These are phyloP conservation scores for Phaeosphaeriaceae sp. DNA, from an alignment of 2,329 filamentous ascomycete species.

Conservation along the genomic window DNA sequence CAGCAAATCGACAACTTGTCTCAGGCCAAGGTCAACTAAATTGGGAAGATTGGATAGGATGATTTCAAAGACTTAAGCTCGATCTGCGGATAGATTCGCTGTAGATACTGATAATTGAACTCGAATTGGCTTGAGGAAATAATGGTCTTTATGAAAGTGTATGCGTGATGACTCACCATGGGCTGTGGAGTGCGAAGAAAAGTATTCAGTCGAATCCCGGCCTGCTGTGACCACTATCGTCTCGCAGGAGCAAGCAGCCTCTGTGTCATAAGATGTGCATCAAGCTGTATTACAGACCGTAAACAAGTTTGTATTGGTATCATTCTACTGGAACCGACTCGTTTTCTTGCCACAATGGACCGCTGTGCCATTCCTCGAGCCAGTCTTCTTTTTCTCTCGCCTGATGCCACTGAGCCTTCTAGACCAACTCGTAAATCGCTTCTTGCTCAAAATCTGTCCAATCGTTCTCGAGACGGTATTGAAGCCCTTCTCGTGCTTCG, in stretches of 20 bases:
- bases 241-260: no score
- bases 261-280: no score
- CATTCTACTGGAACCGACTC: neutral
- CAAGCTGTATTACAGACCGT: no score
- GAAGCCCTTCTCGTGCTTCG: neutral
- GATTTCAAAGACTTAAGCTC: slow-evolving; percentile 1
- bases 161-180: neutral
- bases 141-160: neutral
- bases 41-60: neutral
- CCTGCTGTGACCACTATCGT: no score
- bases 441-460: neutral
- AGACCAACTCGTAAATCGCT: neutral
- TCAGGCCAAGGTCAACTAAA: slow-evolving; percentile 22
- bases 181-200: neutral
- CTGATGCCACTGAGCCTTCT: neutral
- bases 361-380: neutral
- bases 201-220: neutral
- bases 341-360: neutral
- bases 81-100: neutral
- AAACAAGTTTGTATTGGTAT: no score
- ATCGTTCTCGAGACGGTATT: neutral
- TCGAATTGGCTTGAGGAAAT: neutral
- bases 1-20: slow-evolving; percentile 14
- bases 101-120: slow-evolving; percentile 1
- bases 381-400: neutral